A percentile compares a stretch with the other conserved stretches of the same genome.
These are phyloP conservation scores for Suhomyces pyralidae DNA, from an alignment of 805 yeast genomes.

Conservation along the genomic window DNA sequence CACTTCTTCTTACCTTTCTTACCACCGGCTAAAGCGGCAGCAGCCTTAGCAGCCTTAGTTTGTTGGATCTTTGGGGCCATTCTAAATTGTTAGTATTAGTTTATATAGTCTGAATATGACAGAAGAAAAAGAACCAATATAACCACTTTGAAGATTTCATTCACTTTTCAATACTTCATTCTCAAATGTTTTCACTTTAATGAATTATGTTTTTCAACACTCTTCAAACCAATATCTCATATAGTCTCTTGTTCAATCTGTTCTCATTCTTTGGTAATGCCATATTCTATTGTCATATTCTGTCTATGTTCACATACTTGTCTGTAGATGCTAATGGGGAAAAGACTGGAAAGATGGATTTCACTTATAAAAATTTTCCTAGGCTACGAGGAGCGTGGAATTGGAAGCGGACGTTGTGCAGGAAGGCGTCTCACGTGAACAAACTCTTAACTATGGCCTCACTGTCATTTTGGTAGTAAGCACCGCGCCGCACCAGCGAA, in stretches of 20 bases:
- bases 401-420: background rate
- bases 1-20: constrained; percentile 99
- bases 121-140: too few relatives aligned
- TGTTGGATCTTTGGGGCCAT: constrained; percentile 99
- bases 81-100: constrained; percentile 34
- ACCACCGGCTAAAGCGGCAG: constrained; percentile 99
- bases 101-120: background rate
- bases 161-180: too few relatives aligned
- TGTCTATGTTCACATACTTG: constrained; percentile 22
- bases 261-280: too few relatives aligned
- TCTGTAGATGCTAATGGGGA: constrained; percentile 24
- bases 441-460: background rate
- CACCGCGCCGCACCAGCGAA: background rate
- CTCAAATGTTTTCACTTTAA: too few relatives aligned
- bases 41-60: constrained; percentile 98
- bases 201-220: too few relatives aligned
- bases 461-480: background rate
- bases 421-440: background rate
- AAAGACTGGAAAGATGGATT: constrained; percentile 4
- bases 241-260: too few relatives aligned
- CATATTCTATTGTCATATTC: background rate
- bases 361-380: constrained; percentile 13
- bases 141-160: too few relatives aligned
- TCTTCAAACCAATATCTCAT: too few relatives aligned
- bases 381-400: background rate